Evolutionary conservation across 2,329 filamentous ascomycete genomes (phyloP), one percentile per base, ranked within the genome.

Genomic region (Pseudogymnoascus sp.): DNA sequence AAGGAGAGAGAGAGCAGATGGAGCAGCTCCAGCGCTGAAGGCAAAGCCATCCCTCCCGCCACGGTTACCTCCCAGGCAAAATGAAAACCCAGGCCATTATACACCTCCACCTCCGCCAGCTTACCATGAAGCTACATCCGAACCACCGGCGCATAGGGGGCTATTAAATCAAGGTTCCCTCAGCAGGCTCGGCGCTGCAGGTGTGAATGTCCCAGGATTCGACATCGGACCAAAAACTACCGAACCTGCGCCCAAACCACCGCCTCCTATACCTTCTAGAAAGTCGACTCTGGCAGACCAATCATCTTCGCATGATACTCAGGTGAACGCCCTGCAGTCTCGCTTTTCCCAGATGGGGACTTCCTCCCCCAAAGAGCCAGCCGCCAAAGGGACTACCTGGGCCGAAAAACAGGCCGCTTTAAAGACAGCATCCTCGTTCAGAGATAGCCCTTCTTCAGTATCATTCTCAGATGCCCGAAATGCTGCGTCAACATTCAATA

Each of bases 151-250:
- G n/a, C 70, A 72, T 38, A 69, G 63, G 58, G 72, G 69, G 26
- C 68, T 72, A 59, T 65, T 74, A 31, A 73, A 73, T 43, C 72
- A 73, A 63, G 80, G 77, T 6, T 81, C 86, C 6, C 69, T 84
- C 38, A 78, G 77, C 41, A 79, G 85, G 61, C 74, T 90, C 11
- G 79, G 81, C 3, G 79, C 81, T 65, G 84, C 86, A 19, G 87
- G 87, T 11, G 76, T 90, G 4, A 84, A 82, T 3, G 85, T 90
- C 0, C 83, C 87, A n/a, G 84, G 80, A 0, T 78, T 90, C 38
- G 83, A 82, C 14, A 88, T 89, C 65, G 82, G 82, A 2, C 71
- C 68, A 63, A 65, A 69, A 61, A 65, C 68, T 23, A 60, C 65
- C 43, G 65, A 70, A 23, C 65, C 74, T 70, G 63, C 72, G 38